These are phyloP conservation scores for Magnusiomyces paraingens DNA, from an alignment of 1,139 yeast species.

Conservation along the genomic window DNA sequence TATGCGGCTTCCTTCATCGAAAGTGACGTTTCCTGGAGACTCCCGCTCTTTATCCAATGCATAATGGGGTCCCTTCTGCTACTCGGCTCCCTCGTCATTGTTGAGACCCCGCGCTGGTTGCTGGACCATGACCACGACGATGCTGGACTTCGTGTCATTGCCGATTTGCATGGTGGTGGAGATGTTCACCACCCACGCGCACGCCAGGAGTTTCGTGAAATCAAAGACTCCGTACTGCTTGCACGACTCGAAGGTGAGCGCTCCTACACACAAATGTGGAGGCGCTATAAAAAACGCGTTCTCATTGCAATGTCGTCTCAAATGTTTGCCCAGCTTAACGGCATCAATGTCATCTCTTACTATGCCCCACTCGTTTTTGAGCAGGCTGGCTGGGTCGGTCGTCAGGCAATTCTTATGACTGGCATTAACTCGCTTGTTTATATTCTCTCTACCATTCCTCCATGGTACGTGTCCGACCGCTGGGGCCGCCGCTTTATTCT, in stretches of 20 bases:
- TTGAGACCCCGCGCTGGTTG: constrained; percentile 87
- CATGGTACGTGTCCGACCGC: constrained; percentile 83
- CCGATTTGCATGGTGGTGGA: constrained; percentile 70
- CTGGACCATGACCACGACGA: constrained; percentile 82
- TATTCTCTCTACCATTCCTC: constrained; percentile 70
- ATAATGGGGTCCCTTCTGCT: constrained; percentile 64
- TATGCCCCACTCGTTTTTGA: constrained; percentile 93
- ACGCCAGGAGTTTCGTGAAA: constrained; percentile 63
- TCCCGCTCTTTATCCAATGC: constrained; percentile 73
- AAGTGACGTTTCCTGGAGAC: constrained; percentile 61
- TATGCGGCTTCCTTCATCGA: constrained; percentile 63
- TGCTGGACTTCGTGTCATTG: constrained; percentile 78
- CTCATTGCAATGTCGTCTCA: constrained; percentile 87
- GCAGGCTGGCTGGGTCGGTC: constrained; percentile 90
- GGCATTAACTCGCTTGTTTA: constrained; percentile 82
- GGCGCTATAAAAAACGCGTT: constrained; percentile 66
- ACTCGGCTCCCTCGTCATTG: constrained; percentile 68
- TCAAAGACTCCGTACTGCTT: constrained; percentile 71
- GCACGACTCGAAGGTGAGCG: constrained; percentile 74
- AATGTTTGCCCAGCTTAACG: constrained; percentile 87
- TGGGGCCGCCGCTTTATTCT: constrained; percentile 89
- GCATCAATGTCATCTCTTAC: constrained; percentile 86
- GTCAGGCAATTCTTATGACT: constrained; percentile 84
- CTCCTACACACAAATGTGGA: constrained; percentile 64
- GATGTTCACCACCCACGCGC: constrained; percentile 50